Base-by-base conservation (phyloP, 345 rosid genomes). In the Eutrema japonicum region DNA sequence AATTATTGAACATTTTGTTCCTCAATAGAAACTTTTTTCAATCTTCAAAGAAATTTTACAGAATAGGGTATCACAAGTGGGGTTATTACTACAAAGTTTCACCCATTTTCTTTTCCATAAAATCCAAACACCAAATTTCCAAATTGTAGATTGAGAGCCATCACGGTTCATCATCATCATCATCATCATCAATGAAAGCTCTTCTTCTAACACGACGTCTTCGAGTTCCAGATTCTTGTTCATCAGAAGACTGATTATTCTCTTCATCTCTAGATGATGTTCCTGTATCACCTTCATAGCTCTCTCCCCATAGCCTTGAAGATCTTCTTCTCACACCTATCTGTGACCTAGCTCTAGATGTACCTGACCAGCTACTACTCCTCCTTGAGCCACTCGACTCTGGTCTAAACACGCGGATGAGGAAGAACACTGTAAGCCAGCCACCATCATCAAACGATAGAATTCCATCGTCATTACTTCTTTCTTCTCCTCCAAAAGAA, bases 401-500 rank as follows among this genome's bases (percentile, higher is more conserved):
- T 8, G 97, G 96, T 53, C 87, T 85, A 70, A 92, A 85, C 36
- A 90, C 96, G 12, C 99, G 80, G 54, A 92, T 85, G 50, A 95
- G 96, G 56, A 95, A 88, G 75, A 88, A 86, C 6, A 92, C 96
- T 4, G 96, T 95, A 47, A 90, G 91, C 94, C 83, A 90, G 49
- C 94, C 85, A 30, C 90, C 87, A 60, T 89, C 95, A 56, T 86
- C 96, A 2, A 83, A 80, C 3, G 92, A 86, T 70, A 79, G 63
- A 70, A 77, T 71, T 41, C 69, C 66, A 7, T 85, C 89, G 6
- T 86, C 96, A 4, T 77, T 87, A 12, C 74, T 72, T 77, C 87
- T 85, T 66, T 90, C 98, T 61, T 95, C 98, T 66, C 93, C 98
- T 50, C 89, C 96, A 66, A 90, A 82, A 9, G 96, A 89, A 69